phyloP scores from a whole-genome alignment of 495 filamentous ascomycete species.

The Neurospora sp. region DNA sequence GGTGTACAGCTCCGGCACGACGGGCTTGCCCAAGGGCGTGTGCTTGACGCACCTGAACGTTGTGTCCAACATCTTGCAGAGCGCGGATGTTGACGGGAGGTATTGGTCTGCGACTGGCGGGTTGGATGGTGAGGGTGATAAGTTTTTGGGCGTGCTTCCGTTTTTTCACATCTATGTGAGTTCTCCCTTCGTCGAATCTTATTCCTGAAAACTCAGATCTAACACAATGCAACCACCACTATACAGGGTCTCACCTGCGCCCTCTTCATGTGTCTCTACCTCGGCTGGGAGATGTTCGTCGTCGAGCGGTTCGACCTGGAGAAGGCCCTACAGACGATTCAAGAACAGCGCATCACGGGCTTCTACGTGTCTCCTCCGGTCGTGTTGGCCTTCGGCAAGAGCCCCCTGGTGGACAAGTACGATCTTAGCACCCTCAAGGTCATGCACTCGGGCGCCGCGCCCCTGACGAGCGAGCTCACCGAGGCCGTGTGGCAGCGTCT shows the following conservation, averaged over 20 bases:
- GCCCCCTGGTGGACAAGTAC: slow-evolving; percentile 65
- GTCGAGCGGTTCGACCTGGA: slow-evolving; percentile 81
- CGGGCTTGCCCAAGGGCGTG: slow-evolving; percentile 88
- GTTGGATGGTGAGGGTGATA: slow-evolving; percentile 54
- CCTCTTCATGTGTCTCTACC: slow-evolving; percentile 38
- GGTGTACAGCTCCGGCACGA: slow-evolving; percentile 84
- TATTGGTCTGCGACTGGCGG: slow-evolving; percentile 52
- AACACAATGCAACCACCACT: not conserved
- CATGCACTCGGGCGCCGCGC: slow-evolving; percentile 85
- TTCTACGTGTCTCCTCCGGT: slow-evolving; percentile 80
- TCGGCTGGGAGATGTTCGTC: slow-evolving; percentile 59
- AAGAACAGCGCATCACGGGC: slow-evolving; percentile 66
- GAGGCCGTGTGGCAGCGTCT: slow-evolving; percentile 66
- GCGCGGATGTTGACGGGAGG: slow-evolving; percentile 46
- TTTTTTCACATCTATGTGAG: slow-evolving; percentile 89
- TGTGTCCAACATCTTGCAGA: slow-evolving; percentile 50
- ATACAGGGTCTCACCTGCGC: slow-evolving; percentile 26
- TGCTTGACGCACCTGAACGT: slow-evolving; percentile 79
- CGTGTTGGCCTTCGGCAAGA: slow-evolving; percentile 68
- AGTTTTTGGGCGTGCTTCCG: slow-evolving; percentile 67
- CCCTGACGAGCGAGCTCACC: slow-evolving; percentile 73
- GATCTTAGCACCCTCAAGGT: slow-evolving; percentile 70
- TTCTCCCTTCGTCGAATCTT: not conserved
- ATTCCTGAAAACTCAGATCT: not conserved
- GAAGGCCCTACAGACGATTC: slow-evolving; percentile 63